These are phyloP conservation scores for Kodamaea laetipori DNA, from an alignment of 805 yeast genomes.

Conservation along the genomic window DNA sequence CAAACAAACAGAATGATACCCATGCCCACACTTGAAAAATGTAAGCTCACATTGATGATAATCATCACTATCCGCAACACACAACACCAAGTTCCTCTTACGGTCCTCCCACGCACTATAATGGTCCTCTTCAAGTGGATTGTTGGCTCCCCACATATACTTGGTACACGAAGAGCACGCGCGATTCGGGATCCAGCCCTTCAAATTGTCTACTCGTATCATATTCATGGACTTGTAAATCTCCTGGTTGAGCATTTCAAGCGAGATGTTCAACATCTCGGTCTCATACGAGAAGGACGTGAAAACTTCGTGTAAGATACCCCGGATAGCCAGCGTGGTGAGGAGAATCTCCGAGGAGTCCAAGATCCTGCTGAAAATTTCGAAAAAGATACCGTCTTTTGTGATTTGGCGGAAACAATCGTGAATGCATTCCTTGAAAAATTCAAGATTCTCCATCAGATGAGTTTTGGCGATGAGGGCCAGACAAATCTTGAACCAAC, in stretches of 20 bases:
- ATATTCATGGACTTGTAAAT: constrained; percentile 49
- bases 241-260: constrained; percentile 57
- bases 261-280: constrained; percentile 51
- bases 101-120: constrained; percentile 61
- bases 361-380: constrained; percentile 57
- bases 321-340: constrained; percentile 58
- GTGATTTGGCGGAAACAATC: constrained; percentile 32
- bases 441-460: not conserved
- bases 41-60: constrained; percentile 40
- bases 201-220: constrained; percentile 42
- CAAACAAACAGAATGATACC: constrained; percentile 62
- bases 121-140: constrained; percentile 42
- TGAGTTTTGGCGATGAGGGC: constrained; percentile 11
- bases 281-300: constrained; percentile 66
- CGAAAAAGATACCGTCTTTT: constrained; percentile 39
- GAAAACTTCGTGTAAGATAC: constrained; percentile 62
- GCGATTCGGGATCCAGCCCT: constrained; percentile 62
- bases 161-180: constrained; percentile 81
- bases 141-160: constrained; percentile 66
- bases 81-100: constrained; percentile 17
- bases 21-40: constrained; percentile 66
- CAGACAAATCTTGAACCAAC: constrained; percentile 9
- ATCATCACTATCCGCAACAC: constrained; percentile 7
- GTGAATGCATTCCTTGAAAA: constrained; percentile 33
- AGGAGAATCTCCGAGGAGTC: constrained; percentile 39